Evolutionary conservation across 257 asterid genomes (phyloP), one percentile per base, ranked within the genome.

Genomic region (Petrea volubilis): DNA sequence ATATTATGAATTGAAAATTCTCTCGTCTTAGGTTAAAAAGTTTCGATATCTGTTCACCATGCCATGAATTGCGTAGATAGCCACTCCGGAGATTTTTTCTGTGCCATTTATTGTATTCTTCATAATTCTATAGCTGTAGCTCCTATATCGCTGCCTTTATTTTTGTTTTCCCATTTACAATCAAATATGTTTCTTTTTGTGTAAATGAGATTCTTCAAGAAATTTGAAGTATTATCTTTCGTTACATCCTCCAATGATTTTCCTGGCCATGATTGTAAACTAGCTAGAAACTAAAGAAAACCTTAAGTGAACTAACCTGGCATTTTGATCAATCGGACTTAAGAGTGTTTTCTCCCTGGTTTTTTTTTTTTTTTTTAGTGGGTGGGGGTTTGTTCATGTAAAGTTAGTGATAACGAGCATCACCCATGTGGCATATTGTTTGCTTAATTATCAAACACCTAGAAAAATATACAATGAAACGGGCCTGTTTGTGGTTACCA

Each of bases 181-280:
- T 51, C 41, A n/a, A 43, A 17, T 67, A 53, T 31, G 67, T 28
- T 52, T 41, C 41, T 43, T 25, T 38, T 14, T 62, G 49, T 52
- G 23, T 20, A 36, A 64, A 41, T 46, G 27, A 62, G 62, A 40
- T 28, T 43, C 12, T 49, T 38, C 8, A 36, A 43, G 56, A 64
- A 28, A 46, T 36, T 41, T 75, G 40, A 18, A 18, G 34, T 38
- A 20, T 23, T 10, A 14, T 23, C n/a, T 43, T 64, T 46, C 10
- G 7, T n/a, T n/a, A 27, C 70, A 44, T 25, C 40, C 25, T 46
- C 28, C 24, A 29, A 44, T 14, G 36, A n/a, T 25, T 17, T 41
- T 64, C 57, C 57, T 64, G 14, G 52, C 8, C 56, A n/a, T 41
- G 36, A 55, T 17, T 52, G 65, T 25, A 63, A 31, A 46, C 49